Conservation (phyloP, 106 monocot species). For the Dendrobium officinale region DNA sequence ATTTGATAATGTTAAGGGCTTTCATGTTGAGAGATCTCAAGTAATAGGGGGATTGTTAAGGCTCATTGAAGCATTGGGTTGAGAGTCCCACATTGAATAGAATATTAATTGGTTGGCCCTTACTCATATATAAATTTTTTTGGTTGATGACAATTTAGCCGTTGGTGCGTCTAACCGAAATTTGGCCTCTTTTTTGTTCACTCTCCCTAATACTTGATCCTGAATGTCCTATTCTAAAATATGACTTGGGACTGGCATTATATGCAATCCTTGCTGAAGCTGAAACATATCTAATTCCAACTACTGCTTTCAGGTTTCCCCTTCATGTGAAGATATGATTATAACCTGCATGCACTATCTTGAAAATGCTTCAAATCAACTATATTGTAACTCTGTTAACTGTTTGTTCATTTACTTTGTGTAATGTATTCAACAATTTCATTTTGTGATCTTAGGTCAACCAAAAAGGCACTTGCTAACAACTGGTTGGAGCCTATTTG, state of each 20-base stretch:
- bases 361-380: not conserved
- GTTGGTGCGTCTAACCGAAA: not conserved
- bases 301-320: too few relatives aligned
- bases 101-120: too few relatives aligned
- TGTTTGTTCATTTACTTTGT: not conserved
- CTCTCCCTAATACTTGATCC: not conserved
- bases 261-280: too few relatives aligned
- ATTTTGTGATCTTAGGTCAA: conserved; percentile 30
- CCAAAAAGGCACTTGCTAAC: conserved; percentile 26
- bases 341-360: not conserved
- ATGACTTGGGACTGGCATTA: not conserved
- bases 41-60: too few relatives aligned
- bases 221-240: not conserved
- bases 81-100: too few relatives aligned
- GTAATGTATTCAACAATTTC: not conserved
- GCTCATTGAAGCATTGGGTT: too few relatives aligned
- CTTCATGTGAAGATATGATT: not conserved
- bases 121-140: too few relatives aligned
- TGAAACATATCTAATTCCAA: too few relatives aligned
- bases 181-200: not conserved
- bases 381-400: not conserved
- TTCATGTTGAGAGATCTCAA: not conserved
- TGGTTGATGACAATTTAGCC: too few relatives aligned
- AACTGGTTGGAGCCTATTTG: conserved; percentile 43
- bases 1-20: not conserved